Evolutionary conservation across 2,329 filamentous ascomycete species (phyloP).

Genomic region (Tolypocladium nubicola): DNA sequence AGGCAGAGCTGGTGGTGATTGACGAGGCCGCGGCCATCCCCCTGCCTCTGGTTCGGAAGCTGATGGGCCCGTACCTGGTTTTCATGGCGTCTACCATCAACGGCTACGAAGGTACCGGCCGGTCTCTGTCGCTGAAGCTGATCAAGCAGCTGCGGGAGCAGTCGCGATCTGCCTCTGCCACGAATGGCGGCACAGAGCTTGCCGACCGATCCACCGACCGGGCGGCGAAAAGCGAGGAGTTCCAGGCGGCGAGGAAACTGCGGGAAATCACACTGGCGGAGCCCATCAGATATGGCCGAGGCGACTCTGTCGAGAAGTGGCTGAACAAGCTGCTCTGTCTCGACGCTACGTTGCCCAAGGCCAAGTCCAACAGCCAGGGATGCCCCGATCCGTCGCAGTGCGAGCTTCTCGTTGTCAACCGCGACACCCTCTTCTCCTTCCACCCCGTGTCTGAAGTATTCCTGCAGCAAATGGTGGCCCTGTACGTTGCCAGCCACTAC

Average conservation of each 20-base stretch:
- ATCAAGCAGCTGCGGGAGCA: slow-evolving; percentile 96
- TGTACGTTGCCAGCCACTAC: slow-evolving; percentile 95
- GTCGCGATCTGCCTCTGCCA: slow-evolving; percentile 54
- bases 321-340: slow-evolving; percentile 88
- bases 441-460: slow-evolving; percentile 96
- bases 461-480: slow-evolving; percentile 92
- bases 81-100: slow-evolving; percentile 99
- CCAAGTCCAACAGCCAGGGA: slow-evolving; percentile 61
- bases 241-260: slow-evolving; percentile 62
- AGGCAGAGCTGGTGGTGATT: slow-evolving; percentile 91
- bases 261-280: slow-evolving; percentile 89
- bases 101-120: slow-evolving; percentile 93
- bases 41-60: slow-evolving; percentile 78
- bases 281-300: slow-evolving; percentile 87
- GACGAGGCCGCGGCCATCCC: slow-evolving; percentile 97
- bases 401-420: slow-evolving; percentile 86
- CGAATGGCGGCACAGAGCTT: slow-evolving; percentile 51
- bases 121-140: slow-evolving; percentile 88
- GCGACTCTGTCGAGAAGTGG: slow-evolving; percentile 91
- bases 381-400: slow-evolving; percentile 87
- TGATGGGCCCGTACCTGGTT: slow-evolving; percentile 93
- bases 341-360: slow-evolving; percentile 78
- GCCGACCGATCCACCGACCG: slow-evolving; percentile 73
- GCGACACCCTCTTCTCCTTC: slow-evolving; percentile 96
- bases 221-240: slow-evolving; percentile 51